Evolutionary conservation across 345 rosid species (phyloP).

Genomic region (Theobroma cacao): DNA sequence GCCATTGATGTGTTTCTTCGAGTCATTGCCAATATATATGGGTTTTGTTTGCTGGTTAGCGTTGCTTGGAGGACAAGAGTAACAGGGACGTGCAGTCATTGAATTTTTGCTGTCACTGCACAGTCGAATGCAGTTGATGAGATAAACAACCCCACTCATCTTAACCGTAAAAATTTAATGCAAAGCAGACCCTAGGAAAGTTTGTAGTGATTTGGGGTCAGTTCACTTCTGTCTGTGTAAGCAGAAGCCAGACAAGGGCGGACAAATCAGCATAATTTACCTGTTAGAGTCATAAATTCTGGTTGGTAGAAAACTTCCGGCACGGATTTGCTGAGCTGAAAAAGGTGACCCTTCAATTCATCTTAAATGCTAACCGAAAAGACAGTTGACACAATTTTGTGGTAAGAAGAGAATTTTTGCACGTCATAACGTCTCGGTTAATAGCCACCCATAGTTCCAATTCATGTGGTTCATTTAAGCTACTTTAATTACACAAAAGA

Average conservation of each 20-base stretch:
- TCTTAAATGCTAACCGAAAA: neutral
- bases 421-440: neutral
- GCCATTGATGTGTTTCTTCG: too few relatives aligned
- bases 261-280: neutral
- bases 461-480: neutral
- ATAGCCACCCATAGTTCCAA: neutral
- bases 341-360: neutral
- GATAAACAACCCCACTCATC: neutral
- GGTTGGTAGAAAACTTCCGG: too few relatives aligned
- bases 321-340: neutral
- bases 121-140: neutral
- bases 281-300: neutral
- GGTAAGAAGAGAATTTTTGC: neutral
- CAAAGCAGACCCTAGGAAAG: too few relatives aligned
- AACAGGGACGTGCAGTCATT: too few relatives aligned
- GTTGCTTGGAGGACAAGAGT: too few relatives aligned
- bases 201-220: neutral
- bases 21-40: too few relatives aligned
- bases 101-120: too few relatives aligned
- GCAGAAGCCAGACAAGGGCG: neutral
- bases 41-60: too few relatives aligned
- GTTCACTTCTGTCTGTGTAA: neutral
- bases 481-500: neutral
- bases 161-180: neutral
- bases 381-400: neutral